Percentiles rank a stretch among this genome's conserved stretches.
These are phyloP conservation scores for Diddensiella santjacobensis DNA, from an alignment of 805 yeast genomes.

Conservation along the genomic window DNA sequence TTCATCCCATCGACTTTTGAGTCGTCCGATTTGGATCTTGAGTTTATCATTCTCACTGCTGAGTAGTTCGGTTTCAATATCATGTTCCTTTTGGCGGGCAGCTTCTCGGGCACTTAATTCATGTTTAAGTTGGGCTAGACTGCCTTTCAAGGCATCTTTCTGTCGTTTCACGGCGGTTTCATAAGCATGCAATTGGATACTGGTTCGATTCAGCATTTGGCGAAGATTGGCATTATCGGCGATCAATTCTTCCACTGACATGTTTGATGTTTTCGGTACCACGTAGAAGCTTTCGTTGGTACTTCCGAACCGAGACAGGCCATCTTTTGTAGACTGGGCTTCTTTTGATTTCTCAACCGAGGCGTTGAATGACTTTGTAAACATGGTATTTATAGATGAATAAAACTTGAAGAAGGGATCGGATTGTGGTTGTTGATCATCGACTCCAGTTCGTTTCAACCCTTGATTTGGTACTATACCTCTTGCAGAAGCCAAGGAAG, in stretches of 20 bases:
- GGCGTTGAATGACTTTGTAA: slow-evolving; percentile 18
- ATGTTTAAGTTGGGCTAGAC: slow-evolving; percentile 32
- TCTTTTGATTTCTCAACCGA: slow-evolving; percentile 19
- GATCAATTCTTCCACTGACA: slow-evolving; percentile 32
- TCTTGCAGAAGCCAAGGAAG: slow-evolving; percentile 29
- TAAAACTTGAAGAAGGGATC: slow-evolving; percentile 28
- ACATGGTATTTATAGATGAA: slow-evolving; percentile 16
- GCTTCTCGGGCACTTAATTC: slow-evolving; percentile 41
- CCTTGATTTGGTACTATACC: slow-evolving; percentile 18
- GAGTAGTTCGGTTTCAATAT: slow-evolving; percentile 36
- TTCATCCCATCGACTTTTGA: slow-evolving; percentile 63
- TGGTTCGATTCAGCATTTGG: slow-evolving; percentile 25
- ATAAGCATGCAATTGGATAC: slow-evolving; percentile 26
- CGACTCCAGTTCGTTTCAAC: slow-evolving; percentile 2
- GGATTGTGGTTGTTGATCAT: slow-evolving; percentile 14
- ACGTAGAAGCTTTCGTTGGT: slow-evolving; percentile 33
- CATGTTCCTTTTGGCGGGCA: slow-evolving; percentile 35
- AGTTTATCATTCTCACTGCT: slow-evolving; percentile 43
- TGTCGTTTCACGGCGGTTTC: slow-evolving; percentile 31
- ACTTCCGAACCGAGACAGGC: slow-evolving; percentile 1
- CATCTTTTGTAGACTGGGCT: slow-evolving; percentile 6
- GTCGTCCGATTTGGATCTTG: slow-evolving; percentile 46
- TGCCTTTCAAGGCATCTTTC: slow-evolving; percentile 29
- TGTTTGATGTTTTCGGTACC: slow-evolving; percentile 25
- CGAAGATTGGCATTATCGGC: slow-evolving; percentile 35